These are phyloP conservation scores for Teratosphaeria viscida DNA, from an alignment of 2,329 filamentous ascomycete species.

Conservation along the genomic window DNA sequence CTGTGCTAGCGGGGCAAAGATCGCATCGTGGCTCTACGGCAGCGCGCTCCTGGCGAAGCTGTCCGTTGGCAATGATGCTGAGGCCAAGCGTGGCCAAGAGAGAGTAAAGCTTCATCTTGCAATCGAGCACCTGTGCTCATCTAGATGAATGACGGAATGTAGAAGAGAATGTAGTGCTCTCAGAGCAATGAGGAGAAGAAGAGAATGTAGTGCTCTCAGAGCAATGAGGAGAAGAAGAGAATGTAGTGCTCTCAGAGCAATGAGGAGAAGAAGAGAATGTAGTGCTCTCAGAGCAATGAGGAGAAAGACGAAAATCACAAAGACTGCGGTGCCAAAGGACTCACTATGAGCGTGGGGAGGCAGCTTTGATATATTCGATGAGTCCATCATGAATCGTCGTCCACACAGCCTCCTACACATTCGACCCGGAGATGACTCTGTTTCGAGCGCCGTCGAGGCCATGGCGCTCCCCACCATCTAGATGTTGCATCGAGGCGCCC, in stretches of 20 bases:
- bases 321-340: neutral
- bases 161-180: neutral
- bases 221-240: neutral
- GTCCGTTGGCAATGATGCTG: neutral
- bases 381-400: neutral
- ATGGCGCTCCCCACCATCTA: neutral
- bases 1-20: neutral
- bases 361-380: neutral
- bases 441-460: neutral
- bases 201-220: neutral
- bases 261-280: neutral
- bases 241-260: neutral
- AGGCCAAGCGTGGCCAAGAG: neutral
- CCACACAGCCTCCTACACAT: neutral
- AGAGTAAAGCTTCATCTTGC: neutral
- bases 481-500: no score
- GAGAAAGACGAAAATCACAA: neutral
- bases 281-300: neutral
- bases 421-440: neutral
- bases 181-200: neutral
- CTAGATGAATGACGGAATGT: neutral
- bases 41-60: neutral
- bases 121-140: neutral
- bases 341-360: neutral
- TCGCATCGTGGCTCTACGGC: neutral